phyloP scores from a whole-genome alignment of 805 yeast species.

The Kodamaea jinghongensis region DNA sequence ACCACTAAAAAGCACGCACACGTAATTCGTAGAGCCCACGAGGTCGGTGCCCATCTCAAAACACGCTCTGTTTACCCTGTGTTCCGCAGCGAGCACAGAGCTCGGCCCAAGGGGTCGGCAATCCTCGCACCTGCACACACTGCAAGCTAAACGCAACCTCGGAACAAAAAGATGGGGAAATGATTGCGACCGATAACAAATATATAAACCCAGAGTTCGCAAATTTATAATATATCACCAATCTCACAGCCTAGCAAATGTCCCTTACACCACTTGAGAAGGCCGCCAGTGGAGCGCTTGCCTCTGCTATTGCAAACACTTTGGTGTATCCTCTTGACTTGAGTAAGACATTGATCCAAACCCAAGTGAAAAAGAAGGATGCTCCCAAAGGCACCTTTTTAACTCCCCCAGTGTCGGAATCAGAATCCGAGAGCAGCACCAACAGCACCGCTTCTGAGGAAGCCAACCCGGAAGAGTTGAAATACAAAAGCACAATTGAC shows the following conservation, averaged over 20 bases:
- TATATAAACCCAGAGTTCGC: constrained; percentile 1
- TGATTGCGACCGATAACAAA: neutral
- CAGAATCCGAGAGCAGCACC: constrained; percentile 20
- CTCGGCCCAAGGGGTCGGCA: no score
- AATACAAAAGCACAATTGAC: constrained; percentile 59
- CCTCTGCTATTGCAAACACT: constrained; percentile 76
- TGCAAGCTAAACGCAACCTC: constrained; percentile 3
- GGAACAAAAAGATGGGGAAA: constrained; percentile 8
- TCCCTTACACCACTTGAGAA: constrained; percentile 66
- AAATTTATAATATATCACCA: neutral
- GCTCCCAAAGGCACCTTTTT: constrained; percentile 7
- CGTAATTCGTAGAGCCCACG: no score
- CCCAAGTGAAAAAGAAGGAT: constrained; percentile 47
- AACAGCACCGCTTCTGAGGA: constrained; percentile 9
- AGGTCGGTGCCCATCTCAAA: no score
- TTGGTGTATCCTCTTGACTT: constrained; percentile 80
- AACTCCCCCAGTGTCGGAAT: constrained; percentile 11
- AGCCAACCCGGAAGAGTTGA: constrained; percentile 21
- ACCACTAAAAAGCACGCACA: no score
- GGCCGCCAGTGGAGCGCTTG: constrained; percentile 80
- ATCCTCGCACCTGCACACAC: constrained; percentile 1
- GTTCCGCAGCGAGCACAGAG: no score
- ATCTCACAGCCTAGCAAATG: constrained; percentile 27
- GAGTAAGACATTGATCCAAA: constrained; percentile 72
- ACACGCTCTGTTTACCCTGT: no score